phyloP scores from a whole-genome alignment of 768 basidiomycete genomes.

The Ramaria sp. region DNA sequence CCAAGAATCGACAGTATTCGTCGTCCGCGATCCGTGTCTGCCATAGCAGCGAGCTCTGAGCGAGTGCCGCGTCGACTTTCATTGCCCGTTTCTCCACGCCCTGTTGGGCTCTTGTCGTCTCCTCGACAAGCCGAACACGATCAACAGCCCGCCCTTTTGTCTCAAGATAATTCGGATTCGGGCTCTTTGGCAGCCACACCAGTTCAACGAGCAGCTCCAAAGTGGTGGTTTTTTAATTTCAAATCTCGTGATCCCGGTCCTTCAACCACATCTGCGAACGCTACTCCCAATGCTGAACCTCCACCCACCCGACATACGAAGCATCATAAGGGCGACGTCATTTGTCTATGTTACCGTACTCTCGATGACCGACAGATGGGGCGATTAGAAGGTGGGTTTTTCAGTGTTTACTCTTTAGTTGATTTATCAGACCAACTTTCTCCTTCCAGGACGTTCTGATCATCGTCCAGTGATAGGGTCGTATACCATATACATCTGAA shows the following conservation, averaged over 20 bases:
- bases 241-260: not conserved
- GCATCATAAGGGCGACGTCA: slow-evolving; percentile 54
- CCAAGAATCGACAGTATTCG: not conserved
- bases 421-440: not conserved
- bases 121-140: not conserved
- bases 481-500: slow-evolving; percentile 56
- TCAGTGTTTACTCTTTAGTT: not conserved
- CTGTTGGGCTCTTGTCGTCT: not conserved
- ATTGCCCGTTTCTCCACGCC: not conserved
- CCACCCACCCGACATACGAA: slow-evolving; percentile 14
- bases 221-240: not conserved
- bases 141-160: not conserved
- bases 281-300: not conserved
- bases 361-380: slow-evolving; percentile 70
- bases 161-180: not conserved
- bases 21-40: not conserved
- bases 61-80: not conserved
- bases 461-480: slow-evolving; percentile 79
- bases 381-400: slow-evolving; percentile 40
- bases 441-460: slow-evolving; percentile 46
- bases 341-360: slow-evolving; percentile 62
- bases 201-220: not conserved
- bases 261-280: not conserved
- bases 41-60: not conserved
- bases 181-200: not conserved